phyloP scores from a whole-genome alignment of 257 asterid species.

The Solanum gandarillasii region DNA sequence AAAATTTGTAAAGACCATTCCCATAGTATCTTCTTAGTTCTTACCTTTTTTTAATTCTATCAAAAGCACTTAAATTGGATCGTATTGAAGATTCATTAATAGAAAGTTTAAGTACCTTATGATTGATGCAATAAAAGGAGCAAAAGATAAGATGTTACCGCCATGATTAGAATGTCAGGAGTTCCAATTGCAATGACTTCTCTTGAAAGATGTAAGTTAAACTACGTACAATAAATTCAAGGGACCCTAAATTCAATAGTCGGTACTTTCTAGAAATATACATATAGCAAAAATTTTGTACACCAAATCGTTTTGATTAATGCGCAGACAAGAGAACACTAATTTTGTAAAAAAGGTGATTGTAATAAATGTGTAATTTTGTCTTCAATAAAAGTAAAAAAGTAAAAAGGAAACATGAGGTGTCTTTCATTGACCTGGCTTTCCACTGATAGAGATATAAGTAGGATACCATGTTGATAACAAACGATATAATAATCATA shows the following conservation, averaged over 20 bases:
- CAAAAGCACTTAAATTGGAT: neutral
- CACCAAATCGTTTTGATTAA: neutral
- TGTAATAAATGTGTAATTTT: neutral
- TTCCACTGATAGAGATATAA: conserved; percentile 23
- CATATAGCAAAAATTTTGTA: neutral
- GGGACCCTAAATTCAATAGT: neutral
- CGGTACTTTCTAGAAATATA: neutral
- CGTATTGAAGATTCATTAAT: neutral
- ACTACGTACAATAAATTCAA: neutral
- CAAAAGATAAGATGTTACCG: neutral
- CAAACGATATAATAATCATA: neutral
- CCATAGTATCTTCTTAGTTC: neutral
- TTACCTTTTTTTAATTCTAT: too few species aligned
- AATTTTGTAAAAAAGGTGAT: neutral
- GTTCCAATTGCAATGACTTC: neutral
- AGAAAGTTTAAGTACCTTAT: neutral
- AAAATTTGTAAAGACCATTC: neutral
- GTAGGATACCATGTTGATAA: conserved; percentile 9
- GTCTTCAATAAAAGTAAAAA: neutral
- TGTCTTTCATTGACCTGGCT: neutral
- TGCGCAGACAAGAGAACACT: neutral
- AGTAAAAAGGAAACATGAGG: neutral
- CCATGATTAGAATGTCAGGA: neutral
- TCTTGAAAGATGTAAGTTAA: neutral
- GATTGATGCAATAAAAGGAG: neutral